These are phyloP conservation scores for Novymonas esmeraldas DNA, from an alignment of 208 protist genomes.

Conservation along the genomic window DNA sequence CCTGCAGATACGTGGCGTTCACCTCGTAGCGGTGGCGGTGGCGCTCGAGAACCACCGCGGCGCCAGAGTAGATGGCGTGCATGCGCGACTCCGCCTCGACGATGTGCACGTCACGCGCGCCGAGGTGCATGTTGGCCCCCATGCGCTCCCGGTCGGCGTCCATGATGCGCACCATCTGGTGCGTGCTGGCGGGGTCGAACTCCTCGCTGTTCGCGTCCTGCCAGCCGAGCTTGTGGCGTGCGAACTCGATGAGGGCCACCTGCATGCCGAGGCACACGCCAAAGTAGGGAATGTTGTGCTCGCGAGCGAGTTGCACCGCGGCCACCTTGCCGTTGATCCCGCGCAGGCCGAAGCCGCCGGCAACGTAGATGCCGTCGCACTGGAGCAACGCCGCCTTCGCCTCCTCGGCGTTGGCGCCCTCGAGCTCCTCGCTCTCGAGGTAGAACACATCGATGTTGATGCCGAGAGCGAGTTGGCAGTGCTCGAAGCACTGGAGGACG, in stretches of 20 bases:
- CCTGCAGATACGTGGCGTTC: constrained; percentile 93
- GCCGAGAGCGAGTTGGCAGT: constrained; percentile 91
- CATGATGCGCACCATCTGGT: constrained; percentile 98
- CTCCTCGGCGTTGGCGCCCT: constrained; percentile 67
- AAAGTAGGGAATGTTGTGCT: constrained; percentile 96
- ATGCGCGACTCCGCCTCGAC: constrained; percentile 67
- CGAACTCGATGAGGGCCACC: constrained; percentile 95
- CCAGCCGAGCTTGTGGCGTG: constrained; percentile 94
- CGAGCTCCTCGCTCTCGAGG: constrained; percentile 91
- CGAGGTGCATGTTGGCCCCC: constrained; percentile 99
- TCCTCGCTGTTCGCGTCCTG: constrained; percentile 95
- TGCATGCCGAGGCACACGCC: constrained; percentile 99
- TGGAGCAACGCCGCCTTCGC: constrained; percentile 66
- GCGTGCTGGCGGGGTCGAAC: constrained; percentile 84
- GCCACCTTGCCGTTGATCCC: constrained; percentile 97
- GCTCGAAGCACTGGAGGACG: constrained; percentile 97
- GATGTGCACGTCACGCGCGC: constrained; percentile 88
- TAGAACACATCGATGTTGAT: constrained; percentile 96
- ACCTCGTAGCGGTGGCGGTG: constrained; percentile 99
- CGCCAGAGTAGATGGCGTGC: constrained; percentile 85
- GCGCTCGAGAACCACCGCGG: constrained; percentile 91
- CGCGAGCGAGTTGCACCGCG: constrained; percentile 95
- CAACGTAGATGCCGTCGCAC: constrained; percentile 97
- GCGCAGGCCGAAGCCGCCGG: constrained; percentile 98
- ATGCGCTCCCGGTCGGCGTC: constrained; percentile 94